phyloP scores from a whole-genome alignment of 1,284 basidiomycete genomes.

The Cryptococcus amylolentus region DNA sequence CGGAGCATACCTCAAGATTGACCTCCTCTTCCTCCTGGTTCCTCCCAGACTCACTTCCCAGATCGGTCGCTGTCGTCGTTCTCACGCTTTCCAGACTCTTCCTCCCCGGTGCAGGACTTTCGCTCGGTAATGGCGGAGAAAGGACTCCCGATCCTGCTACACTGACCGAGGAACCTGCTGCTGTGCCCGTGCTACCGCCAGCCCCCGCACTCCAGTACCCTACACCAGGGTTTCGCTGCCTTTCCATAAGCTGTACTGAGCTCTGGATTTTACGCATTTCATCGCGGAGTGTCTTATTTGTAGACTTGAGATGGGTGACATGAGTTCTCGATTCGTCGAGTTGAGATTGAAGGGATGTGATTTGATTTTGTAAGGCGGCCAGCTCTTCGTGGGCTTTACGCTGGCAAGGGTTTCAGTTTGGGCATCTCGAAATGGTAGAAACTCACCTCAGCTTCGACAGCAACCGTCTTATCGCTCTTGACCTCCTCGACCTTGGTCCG shows the following conservation, averaged over 20 bases:
- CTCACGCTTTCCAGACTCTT: constrained; percentile 19
- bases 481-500: constrained; percentile 53
- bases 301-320: constrained; percentile 28
- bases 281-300: constrained; percentile 82
- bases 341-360: constrained; percentile 42
- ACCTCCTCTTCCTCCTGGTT: constrained; percentile 62
- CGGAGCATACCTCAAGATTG: constrained; percentile 65
- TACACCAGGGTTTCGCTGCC: constrained; percentile 84
- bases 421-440: not conserved
- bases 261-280: constrained; percentile 90
- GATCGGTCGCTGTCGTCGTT: not conserved
- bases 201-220: constrained; percentile 69
- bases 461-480: constrained; percentile 51
- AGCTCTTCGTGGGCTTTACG: constrained; percentile 49
- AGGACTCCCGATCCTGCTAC: constrained; percentile 43
- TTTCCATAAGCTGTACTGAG: constrained; percentile 80
- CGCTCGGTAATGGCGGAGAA: constrained; percentile 22
- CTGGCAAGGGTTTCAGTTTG: constrained; percentile 17
- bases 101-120: constrained; percentile 37
- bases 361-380: constrained; percentile 35
- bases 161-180: constrained; percentile 7
- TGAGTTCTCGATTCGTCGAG: constrained; percentile 46
- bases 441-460: constrained; percentile 50
- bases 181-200: constrained; percentile 7
- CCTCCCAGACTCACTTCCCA: not conserved